Evolutionary conservation across 192 early-diverging fungal genomes (phyloP), one percentile per base, ranked within the genome.

Genomic region (Jimgerdemannia flammicorona): DNA sequence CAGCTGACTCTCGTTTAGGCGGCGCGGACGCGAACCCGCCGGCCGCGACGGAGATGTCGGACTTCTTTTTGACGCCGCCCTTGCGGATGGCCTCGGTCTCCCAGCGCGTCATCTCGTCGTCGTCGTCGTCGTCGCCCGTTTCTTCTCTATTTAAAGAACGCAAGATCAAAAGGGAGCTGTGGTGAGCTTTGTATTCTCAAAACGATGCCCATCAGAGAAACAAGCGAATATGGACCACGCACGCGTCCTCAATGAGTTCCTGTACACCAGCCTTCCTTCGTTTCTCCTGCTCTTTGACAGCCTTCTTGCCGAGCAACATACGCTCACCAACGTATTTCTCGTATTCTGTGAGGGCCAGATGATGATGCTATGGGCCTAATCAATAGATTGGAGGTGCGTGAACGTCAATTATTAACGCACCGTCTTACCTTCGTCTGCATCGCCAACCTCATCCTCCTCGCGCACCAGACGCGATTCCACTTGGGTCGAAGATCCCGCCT

Each of bases 381-480:
- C 29, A 29, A 29, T 29, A 29, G 29, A 29, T 29, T 29, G 29
- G 29, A 29, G 29, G 29, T 29, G 29, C 29, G 29, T 29, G 29
- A 29, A 29, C 2, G 20, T 44, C 49, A 8, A 9, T 75, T 3
- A 72, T 69, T 14, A 19, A 66, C 43, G 0, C 40, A 10, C 18
- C 10, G 49, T 65, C 49, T 10, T 71, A 86, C 85, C 88, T 77
- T 84, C 87, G 59, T 87, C 88, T 17, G 81, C 87, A 75, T 90
- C 88, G 41, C 77, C 88, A 8, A 84, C 78, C 40, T 90, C 88
- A 67, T 90, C 88, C 65, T 90, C 88, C 74, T 90, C 88, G 10
- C 88, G 79, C 4, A 88, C 78, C 18, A 90, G 70, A 29, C 88
- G 79, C 6, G 84, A 82, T 59, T 59, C 49, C 49, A 14, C 14